These are phyloP conservation scores for Mimosa pudica DNA, from an alignment of 306 rosid species.

Conservation along the genomic window DNA sequence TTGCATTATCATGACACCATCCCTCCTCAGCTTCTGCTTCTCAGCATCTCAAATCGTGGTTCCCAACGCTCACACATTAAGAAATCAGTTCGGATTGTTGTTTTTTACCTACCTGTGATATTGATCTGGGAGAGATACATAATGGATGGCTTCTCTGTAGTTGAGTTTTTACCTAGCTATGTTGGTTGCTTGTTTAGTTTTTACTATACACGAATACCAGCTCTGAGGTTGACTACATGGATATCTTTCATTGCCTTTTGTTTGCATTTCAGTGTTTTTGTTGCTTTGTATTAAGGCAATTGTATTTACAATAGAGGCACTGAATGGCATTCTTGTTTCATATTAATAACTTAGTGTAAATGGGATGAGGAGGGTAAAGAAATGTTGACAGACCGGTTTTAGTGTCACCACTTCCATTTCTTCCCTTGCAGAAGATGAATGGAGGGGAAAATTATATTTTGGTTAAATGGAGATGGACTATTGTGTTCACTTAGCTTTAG, in stretches of 20 bases:
- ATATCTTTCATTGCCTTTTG: background rate
- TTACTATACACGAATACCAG: background rate
- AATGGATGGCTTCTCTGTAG: conserved; percentile 3
- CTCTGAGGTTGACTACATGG: conserved; percentile 2
- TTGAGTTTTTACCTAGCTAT: conserved; percentile 13
- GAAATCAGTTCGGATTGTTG: background rate
- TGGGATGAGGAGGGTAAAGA: conserved; percentile 14
- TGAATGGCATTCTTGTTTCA: background rate
- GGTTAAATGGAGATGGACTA: conserved; percentile 17
- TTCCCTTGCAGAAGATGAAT: conserved; percentile 18
- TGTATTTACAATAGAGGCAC: background rate
- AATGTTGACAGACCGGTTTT: conserved; percentile 19
- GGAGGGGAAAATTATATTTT: background rate
- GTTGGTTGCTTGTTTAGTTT: background rate
- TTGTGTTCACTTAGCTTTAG: conserved; percentile 1
- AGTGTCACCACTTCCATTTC: background rate
- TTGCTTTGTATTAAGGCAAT: background rate
- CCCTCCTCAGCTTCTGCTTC: background rate
- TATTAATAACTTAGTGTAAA: conserved; percentile 3
- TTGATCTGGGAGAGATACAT: conserved; percentile 10
- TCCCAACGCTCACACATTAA: background rate
- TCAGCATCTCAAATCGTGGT: background rate
- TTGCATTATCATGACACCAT: conserved; percentile 16
- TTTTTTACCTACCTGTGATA: too few species aligned
- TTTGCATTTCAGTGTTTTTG: background rate